Evolutionary conservation across 495 filamentous ascomycete genomes (phyloP).

Genomic region (Xylaria palmicola): DNA sequence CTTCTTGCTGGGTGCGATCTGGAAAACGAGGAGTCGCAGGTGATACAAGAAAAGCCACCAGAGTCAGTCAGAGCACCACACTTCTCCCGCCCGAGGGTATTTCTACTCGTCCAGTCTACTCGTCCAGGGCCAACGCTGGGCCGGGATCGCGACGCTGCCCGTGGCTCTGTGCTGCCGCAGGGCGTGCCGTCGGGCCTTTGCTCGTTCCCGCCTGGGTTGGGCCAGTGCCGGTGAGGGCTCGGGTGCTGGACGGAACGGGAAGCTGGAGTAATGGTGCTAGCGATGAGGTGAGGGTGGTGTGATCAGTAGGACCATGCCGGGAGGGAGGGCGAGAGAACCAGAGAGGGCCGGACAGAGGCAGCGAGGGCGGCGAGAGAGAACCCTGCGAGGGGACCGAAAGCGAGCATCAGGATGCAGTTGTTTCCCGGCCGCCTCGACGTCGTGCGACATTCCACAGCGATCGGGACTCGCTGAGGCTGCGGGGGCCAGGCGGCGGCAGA

Average conservation of each 20-base stretch:
- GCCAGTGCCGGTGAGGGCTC: not conserved
- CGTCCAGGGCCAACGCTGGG: not conserved
- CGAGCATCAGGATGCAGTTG: not conserved
- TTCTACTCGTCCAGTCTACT: not conserved
- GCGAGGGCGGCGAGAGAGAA: too few species aligned
- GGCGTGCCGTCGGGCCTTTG: constrained; percentile 11
- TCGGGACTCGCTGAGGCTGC: too few species aligned
- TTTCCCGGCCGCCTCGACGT: not conserved
- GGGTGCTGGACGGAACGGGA: constrained; percentile 8
- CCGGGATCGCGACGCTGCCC: too few species aligned
- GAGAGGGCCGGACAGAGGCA: too few species aligned
- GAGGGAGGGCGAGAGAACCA: too few species aligned
- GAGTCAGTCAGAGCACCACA: not conserved
- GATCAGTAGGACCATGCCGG: constrained; percentile 3
- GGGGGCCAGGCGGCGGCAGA: too few species aligned
- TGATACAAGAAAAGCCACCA: not conserved
- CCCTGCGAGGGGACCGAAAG: not conserved
- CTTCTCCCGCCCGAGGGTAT: not conserved
- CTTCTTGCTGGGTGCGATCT: not conserved
- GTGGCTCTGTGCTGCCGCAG: not conserved
- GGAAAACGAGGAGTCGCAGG: not conserved
- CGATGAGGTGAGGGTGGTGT: constrained; percentile 16
- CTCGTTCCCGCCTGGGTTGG: not conserved
- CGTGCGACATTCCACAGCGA: not conserved
- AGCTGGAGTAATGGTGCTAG: not conserved